phyloP scores from a whole-genome alignment of 2,329 filamentous ascomycete genomes.

The Aspergillus sp. region DNA sequence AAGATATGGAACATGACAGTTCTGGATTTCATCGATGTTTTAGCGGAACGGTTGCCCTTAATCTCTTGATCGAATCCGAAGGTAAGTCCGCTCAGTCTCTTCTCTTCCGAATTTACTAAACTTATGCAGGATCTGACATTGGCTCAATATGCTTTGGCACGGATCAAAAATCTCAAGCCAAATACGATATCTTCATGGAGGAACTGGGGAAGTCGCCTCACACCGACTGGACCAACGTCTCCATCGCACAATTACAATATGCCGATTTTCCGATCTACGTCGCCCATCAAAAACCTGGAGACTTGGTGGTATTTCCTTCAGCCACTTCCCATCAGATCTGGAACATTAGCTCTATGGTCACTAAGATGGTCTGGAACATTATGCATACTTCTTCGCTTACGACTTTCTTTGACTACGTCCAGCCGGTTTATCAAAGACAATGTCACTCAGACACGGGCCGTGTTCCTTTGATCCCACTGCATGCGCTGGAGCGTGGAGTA shows the following conservation, averaged over 20 bases:
- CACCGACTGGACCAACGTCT: constrained; percentile 30
- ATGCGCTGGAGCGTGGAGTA: constrained; percentile 12
- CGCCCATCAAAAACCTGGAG: constrained; percentile 27
- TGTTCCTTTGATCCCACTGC: constrained; percentile 24
- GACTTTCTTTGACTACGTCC: constrained; percentile 29
- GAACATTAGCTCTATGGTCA: constrained; percentile 29
- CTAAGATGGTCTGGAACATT: constrained; percentile 34
- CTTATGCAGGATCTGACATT: constrained; percentile 11
- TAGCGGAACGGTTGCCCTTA: constrained; percentile 31
- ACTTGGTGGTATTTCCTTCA: constrained; percentile 32
- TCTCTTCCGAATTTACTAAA: not conserved
- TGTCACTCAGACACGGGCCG: constrained; percentile 28
- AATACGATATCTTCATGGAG: constrained; percentile 30
- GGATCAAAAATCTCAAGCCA: constrained; percentile 26
- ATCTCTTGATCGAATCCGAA: constrained; percentile 28
- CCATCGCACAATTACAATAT: constrained; percentile 21
- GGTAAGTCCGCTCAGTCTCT: constrained; percentile 9
- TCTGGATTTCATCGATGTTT: constrained; percentile 35
- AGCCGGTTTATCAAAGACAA: constrained; percentile 29
- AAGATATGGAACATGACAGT: constrained; percentile 9
- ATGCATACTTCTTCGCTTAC: constrained; percentile 29
- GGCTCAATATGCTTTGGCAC: constrained; percentile 30
- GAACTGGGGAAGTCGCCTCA: constrained; percentile 28
- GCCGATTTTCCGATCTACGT: constrained; percentile 33
- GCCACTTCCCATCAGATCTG: constrained; percentile 33